Evolutionary conservation across 768 basidiomycete genomes (phyloP).

Genomic region (Termitomyces sp.): DNA sequence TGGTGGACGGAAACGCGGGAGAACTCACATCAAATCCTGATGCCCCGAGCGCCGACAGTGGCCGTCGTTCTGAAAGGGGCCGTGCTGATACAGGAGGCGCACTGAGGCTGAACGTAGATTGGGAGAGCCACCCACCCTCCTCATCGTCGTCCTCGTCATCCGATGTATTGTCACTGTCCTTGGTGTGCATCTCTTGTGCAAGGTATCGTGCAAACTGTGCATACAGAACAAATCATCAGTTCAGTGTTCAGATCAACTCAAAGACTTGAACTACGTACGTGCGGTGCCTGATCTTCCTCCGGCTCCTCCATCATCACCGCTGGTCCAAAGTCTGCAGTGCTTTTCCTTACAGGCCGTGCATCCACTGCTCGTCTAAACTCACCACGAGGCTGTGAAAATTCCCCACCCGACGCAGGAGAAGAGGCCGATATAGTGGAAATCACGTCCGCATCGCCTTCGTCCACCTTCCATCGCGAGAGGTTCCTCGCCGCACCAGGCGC

Average conservation of each 20-base stretch:
- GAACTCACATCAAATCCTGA: conserved; percentile 54
- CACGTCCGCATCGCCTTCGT: conserved; percentile 49
- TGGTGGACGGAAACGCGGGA: background rate
- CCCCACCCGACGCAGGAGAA: background rate
- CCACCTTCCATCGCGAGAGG: conserved; percentile 60
- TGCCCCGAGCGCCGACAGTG: conserved; percentile 28
- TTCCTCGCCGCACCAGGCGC: conserved; percentile 27
- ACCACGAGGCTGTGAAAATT: conserved; percentile 35
- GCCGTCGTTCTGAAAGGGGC: conserved; percentile 43
- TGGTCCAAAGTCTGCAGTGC: conserved; percentile 66
- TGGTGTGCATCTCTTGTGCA: conserved; percentile 66
- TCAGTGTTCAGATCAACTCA: background rate
- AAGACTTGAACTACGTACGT: conserved; percentile 30
- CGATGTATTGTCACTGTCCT: conserved; percentile 55
- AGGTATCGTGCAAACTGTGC: conserved; percentile 77
- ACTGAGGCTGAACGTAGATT: conserved; percentile 65
- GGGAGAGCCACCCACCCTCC: conserved; percentile 77
- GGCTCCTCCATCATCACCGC: conserved; percentile 43
- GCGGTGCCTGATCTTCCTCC: conserved; percentile 43
- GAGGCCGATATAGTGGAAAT: background rate
- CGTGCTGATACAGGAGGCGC: conserved; percentile 47
- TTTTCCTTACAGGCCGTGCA: conserved; percentile 40
- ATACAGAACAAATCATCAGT: conserved; percentile 7
- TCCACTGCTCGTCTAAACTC: conserved; percentile 56
- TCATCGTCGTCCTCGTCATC: conserved; percentile 72